Evolutionary conservation across 768 basidiomycete genomes (phyloP).

Genomic region (Hypholoma fasciculare): DNA sequence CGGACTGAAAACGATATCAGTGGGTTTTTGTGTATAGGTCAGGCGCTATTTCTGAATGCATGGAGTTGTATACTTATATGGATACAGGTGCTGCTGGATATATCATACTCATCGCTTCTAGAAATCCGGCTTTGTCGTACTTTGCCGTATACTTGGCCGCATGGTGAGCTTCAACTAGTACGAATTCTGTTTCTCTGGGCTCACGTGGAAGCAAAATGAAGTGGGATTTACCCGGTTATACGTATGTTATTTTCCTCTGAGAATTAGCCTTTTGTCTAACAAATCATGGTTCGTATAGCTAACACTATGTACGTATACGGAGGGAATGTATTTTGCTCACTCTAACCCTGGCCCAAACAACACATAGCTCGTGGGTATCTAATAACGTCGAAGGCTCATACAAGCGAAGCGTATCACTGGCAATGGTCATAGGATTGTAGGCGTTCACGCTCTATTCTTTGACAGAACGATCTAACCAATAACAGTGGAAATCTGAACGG

Average conservation of each 20-base stretch:
- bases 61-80: conserved; percentile 2
- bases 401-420: conserved; percentile 71
- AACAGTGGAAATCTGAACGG: conserved; percentile 71
- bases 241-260: conserved; percentile 29
- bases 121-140: conserved; percentile 65
- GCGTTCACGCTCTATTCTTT: conserved; percentile 17
- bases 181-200: neutral
- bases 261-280: neutral
- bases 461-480: neutral
- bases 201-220: conserved; percentile 16
- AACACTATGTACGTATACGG: conserved; percentile 50
- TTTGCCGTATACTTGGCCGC: conserved; percentile 73
- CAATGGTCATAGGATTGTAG: conserved; percentile 67
- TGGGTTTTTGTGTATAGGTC: conserved; percentile 37
- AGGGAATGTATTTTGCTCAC: neutral
- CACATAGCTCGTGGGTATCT: conserved; percentile 50
- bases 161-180: conserved; percentile 38
- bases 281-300: conserved; percentile 33
- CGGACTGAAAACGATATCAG: conserved; percentile 16
- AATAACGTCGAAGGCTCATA: conserved; percentile 78
- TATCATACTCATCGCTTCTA: conserved; percentile 66
- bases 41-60: conserved; percentile 21
- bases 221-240: conserved; percentile 76
- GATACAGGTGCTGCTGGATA: conserved; percentile 58
- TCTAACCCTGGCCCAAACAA: neutral